These are phyloP conservation scores for Microcyclospora pomicola DNA, from an alignment of 2,329 filamentous ascomycete species.

Conservation along the genomic window DNA sequence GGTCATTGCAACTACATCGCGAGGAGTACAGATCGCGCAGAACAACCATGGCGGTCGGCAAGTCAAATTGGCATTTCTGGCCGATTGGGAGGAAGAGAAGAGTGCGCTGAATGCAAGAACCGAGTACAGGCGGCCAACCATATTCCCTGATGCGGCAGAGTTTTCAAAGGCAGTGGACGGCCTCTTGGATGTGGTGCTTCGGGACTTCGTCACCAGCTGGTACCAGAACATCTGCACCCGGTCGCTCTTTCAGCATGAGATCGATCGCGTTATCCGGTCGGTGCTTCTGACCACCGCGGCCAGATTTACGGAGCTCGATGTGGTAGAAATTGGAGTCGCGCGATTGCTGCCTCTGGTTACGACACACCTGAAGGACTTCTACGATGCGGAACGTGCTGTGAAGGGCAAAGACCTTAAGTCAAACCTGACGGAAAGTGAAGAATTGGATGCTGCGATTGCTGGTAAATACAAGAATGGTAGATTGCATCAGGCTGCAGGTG, in stretches of 20 bases:
- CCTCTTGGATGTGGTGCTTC: slow-evolving; percentile 59
- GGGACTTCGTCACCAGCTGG: slow-evolving; percentile 82
- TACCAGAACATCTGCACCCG: slow-evolving; percentile 74
- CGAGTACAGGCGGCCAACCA: slow-evolving; percentile 51
- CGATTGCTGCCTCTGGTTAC: slow-evolving; percentile 80
- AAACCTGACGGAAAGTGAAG: slow-evolving; percentile 88
- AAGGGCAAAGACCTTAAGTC: slow-evolving; percentile 77
- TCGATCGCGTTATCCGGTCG: slow-evolving; percentile 64
- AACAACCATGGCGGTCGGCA: slow-evolving; percentile 4
- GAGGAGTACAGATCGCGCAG: slow-evolving; percentile 25
- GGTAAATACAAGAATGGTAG: slow-evolving; percentile 81
- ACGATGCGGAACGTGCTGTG: slow-evolving; percentile 75
- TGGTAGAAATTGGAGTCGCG: slow-evolving; percentile 71
- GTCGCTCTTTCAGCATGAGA: slow-evolving; percentile 68
- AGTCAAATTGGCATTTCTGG: slow-evolving; percentile 14
- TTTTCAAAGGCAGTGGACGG: slow-evolving; percentile 71
- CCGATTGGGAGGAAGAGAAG: slow-evolving; percentile 56
- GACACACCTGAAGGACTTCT: slow-evolving; percentile 76
- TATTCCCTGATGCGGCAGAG: slow-evolving; percentile 62
- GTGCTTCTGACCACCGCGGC: slow-evolving; percentile 60
- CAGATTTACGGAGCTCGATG: slow-evolving; percentile 59
- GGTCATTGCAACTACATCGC: slow-evolving; percentile 49
- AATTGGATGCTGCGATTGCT: slow-evolving; percentile 91
- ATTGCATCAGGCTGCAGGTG: slow-evolving; percentile 70
- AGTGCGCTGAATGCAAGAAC: slow-evolving; percentile 51